Base-by-base conservation (phyloP, 768 basidiomycete genomes). In the Suillus sp. region DNA sequence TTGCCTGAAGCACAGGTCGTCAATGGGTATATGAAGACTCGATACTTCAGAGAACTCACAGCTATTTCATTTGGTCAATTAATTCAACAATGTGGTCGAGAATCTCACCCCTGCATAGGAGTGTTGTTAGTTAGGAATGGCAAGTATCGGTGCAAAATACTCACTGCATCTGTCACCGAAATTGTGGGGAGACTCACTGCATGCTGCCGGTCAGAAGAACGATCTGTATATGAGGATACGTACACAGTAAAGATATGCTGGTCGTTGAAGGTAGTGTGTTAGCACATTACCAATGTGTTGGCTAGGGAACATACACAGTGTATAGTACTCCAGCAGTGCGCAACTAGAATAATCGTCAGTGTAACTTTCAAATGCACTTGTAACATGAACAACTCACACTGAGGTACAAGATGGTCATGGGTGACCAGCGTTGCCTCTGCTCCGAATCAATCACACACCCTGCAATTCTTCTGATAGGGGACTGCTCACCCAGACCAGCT, bases 401-500 rank as follows among this genome's bases (percentile, higher is more conserved):
- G 34, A 55, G 34, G 35, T 55, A 37, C 14, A 55, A 4, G 22
- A 37, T 7, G 1, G 53, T 35, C 53, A 54, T 54, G 2, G 14
- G n/a, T 8, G 54, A 55, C 54, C 35, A 55, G 54, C n/a, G 34
- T 25, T 55, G 54, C n/a, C 22, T 55, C 54, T 37, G 13, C 14
- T n/a, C 53, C 34, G 7, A 20, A 54, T 34, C 8, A 34, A n/a
- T 34, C 13, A 8, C 7, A 20, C 32, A 22, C n/a, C 7, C 14
- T n/a, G 5, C n/a, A 7, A 7, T 22, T 55, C 35, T 37, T 14
- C 14, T 37, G 35, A 22, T 22, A 4, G 3, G 20, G 8, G 16
- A 16, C 14, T 25, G 35, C 35, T 25, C 35, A 55, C 54, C 54
- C 54, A 37, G 7, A 55, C 14, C 5, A 55, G 35, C 22, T 55